Percentiles rank a stretch among this genome's conserved stretches.
phyloP scores from a whole-genome alignment of 345 rosid species.

The Moringa oleifera region DNA sequence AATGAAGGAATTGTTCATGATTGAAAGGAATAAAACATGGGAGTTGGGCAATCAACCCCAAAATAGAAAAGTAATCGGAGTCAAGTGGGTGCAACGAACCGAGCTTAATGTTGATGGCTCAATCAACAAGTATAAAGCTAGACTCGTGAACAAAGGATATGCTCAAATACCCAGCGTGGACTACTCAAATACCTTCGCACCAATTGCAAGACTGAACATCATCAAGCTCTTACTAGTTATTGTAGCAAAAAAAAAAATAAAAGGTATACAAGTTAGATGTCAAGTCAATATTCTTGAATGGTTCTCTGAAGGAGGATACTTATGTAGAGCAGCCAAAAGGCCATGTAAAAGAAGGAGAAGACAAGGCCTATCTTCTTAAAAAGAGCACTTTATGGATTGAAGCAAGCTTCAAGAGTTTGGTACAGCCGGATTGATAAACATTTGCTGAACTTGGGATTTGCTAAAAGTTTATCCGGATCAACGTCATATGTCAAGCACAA shows the following conservation, averaged over 20 bases:
- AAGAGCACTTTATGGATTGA: constrained; percentile 13
- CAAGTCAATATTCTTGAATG: background rate
- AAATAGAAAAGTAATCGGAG: no score
- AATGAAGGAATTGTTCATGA: no score
- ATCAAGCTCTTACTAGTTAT: background rate
- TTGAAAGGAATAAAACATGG: no score
- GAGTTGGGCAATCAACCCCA: no score
- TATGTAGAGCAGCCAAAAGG: background rate
- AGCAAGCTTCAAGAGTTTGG: no score
- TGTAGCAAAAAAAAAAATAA: background rate
- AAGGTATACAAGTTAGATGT: background rate
- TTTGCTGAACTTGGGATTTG: constrained; percentile 10
- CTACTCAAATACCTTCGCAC: background rate
- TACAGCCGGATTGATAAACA: constrained; percentile 11
- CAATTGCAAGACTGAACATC: background rate
- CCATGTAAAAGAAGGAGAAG: background rate
- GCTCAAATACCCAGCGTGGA: no score
- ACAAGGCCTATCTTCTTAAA: constrained; percentile 8
- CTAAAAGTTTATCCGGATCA: background rate
- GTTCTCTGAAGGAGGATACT: background rate
- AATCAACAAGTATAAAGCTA: no score
- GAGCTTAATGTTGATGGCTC: no score
- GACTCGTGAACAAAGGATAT: no score
- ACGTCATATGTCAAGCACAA: background rate
- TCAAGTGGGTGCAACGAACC: no score